Percentiles rank a stretch among this genome's conserved stretches.
These are phyloP conservation scores for Saturnispora sanitii DNA, from an alignment of 805 yeast species.

Conservation along the genomic window DNA sequence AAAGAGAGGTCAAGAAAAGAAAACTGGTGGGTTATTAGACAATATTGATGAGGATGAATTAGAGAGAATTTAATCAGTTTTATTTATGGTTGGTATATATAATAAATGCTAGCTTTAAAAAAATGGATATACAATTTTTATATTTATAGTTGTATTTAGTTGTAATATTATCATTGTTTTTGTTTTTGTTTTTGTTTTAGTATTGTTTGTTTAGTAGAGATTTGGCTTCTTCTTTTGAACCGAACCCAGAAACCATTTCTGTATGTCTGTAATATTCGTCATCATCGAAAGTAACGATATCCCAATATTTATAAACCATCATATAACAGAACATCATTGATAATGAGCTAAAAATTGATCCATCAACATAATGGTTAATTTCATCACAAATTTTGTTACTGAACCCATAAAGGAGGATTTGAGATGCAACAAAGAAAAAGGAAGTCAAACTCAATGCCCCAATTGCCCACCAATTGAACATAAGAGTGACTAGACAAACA, in stretches of 20 bases:
- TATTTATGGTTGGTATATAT: too few species aligned
- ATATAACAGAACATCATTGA: constrained; percentile 74
- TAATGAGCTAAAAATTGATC: constrained; percentile 73
- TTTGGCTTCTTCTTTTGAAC: constrained; percentile 13
- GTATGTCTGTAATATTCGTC: constrained; percentile 57
- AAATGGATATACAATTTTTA: too few species aligned
- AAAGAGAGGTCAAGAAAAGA: constrained; percentile 38
- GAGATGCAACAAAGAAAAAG: constrained; percentile 74
- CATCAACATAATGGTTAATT: constrained; percentile 82
- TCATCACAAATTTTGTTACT: constrained; percentile 57
- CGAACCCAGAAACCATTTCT: constrained; percentile 19
- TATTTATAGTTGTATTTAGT: too few species aligned
- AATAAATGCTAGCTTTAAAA: too few species aligned
- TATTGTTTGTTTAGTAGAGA: constrained; percentile 7
- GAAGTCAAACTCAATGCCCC: constrained; percentile 72
- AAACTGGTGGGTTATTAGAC: constrained; percentile 23
- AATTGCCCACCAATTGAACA: constrained; percentile 70
- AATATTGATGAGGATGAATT: constrained; percentile 21
- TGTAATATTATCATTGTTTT: too few species aligned
- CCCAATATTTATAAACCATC: constrained; percentile 98
- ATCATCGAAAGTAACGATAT: constrained; percentile 89
- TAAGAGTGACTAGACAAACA: constrained; percentile 56
- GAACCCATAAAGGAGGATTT: constrained; percentile 61
- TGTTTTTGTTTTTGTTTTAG: background rate
- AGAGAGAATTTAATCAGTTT: background rate